A percentile compares a stretch with the other conserved stretches of the same genome.
phyloP scores from a whole-genome alignment of 192 early-diverging fungal genomes.

The Podila epicladia region DNA sequence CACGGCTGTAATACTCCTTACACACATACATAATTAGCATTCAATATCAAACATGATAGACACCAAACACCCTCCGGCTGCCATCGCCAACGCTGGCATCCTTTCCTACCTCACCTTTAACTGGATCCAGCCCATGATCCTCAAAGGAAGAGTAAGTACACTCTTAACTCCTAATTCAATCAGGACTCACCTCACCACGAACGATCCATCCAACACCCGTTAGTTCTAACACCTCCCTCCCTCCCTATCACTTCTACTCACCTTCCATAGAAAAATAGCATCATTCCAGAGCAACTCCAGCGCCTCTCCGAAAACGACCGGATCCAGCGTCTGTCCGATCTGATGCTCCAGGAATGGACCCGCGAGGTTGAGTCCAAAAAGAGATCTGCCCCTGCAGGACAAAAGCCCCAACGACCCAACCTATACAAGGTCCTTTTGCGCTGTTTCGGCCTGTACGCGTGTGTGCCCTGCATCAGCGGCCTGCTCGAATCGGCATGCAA shows the following conservation, averaged over 20 bases:
- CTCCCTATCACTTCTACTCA: neutral
- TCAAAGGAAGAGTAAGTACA: constrained; percentile 39
- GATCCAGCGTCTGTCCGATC: constrained; percentile 36
- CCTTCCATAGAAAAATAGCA: constrained; percentile 12
- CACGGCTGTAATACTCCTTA: too few relatives aligned
- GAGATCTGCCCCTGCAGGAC: constrained; percentile 15
- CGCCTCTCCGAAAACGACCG: constrained; percentile 38
- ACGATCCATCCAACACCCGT: too few relatives aligned
- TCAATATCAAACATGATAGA: neutral
- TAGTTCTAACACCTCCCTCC: neutral
- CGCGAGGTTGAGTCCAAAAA: constrained; percentile 24
- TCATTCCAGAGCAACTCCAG: constrained; percentile 31
- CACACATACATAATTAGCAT: too few relatives aligned
- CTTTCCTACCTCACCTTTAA: constrained; percentile 47
- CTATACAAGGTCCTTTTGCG: constrained; percentile 14
- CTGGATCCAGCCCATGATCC: constrained; percentile 47
- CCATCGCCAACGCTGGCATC: constrained; percentile 18
- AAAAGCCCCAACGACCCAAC: constrained; percentile 17
- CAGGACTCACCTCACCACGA: neutral
- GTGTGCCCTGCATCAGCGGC: constrained; percentile 30
- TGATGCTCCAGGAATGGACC: constrained; percentile 32
- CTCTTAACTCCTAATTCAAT: neutral
- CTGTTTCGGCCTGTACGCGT: constrained; percentile 40
- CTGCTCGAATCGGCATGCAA: constrained; percentile 40
- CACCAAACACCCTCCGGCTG: constrained; percentile 35